Conservation (phyloP, 306 rosid genomes). For the Casuarina glauca region DNA sequence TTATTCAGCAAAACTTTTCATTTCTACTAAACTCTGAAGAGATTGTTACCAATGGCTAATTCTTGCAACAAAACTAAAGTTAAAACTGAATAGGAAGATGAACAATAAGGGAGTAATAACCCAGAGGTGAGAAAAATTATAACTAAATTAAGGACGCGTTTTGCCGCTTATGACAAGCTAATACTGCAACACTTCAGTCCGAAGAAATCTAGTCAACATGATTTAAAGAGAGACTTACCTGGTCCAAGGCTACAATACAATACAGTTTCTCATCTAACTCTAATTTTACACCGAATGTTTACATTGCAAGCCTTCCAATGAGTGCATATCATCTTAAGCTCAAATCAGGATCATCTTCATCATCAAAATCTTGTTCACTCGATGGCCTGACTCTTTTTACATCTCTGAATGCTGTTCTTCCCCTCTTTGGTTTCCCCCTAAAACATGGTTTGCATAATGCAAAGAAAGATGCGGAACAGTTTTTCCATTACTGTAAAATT, state of each 20-base stretch:
- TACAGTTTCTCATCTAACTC: neutral
- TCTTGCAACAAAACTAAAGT: neutral
- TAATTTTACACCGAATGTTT: neutral
- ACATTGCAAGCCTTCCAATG: neutral
- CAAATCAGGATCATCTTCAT: conserved; percentile 3
- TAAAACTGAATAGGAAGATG: neutral
- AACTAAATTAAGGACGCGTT: neutral
- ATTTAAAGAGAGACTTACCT: neutral
- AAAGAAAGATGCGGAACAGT: neutral
- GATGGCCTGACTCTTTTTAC: neutral
- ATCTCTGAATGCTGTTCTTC: neutral
- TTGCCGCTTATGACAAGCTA: neutral
- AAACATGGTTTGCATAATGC: neutral
- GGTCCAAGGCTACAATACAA: neutral
- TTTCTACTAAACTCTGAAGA: neutral
- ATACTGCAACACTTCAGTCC: neutral
- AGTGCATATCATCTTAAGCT: neutral
- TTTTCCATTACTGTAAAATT: neutral
- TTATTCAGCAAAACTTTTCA: too few relatives aligned
- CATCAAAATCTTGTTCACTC: neutral
- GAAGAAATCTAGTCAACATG: neutral
- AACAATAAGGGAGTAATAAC: neutral
- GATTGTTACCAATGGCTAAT: neutral
- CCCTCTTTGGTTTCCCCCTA: conserved; percentile 1
- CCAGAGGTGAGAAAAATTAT: neutral